Conservation (phyloP, 1,284 basidiomycete genomes). For the Heterobasidion occidentale region DNA sequence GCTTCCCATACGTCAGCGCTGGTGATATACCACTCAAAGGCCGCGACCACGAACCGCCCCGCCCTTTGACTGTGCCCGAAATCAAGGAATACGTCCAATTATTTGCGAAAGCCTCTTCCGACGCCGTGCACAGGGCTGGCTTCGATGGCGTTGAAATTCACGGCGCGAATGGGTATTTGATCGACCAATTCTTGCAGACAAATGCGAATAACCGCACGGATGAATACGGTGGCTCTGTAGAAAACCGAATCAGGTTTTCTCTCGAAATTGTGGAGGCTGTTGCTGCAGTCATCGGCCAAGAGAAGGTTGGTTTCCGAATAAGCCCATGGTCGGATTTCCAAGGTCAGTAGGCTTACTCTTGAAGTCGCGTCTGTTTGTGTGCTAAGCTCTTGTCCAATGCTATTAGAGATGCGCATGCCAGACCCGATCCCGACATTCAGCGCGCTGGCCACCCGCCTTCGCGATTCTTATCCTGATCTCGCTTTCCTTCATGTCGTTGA, state of each 20-base stretch:
- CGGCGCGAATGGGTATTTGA: constrained; percentile 32
- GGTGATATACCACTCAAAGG: constrained; percentile 35
- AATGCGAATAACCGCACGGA: constrained; percentile 47
- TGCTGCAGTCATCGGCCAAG: constrained; percentile 16
- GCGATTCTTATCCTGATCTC: neutral
- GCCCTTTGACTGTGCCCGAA: constrained; percentile 17
- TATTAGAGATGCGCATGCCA: constrained; percentile 13
- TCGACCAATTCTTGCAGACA: constrained; percentile 32
- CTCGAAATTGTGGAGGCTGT: constrained; percentile 33
- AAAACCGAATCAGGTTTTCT: constrained; percentile 44
- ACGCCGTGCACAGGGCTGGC: constrained; percentile 19
- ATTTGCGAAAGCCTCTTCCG: constrained; percentile 16
- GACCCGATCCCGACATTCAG: constrained; percentile 5
- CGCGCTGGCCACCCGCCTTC: neutral
- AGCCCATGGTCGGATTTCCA: constrained; percentile 30
- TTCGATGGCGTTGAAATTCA: constrained; percentile 32
- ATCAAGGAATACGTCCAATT: constrained; percentile 18
- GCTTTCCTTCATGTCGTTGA: constrained; percentile 19
- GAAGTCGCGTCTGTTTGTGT: neutral
- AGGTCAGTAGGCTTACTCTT: constrained; percentile 6
- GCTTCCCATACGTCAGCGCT: constrained; percentile 29
- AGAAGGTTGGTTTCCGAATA: constrained; percentile 31
- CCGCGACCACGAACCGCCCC: constrained; percentile 16
- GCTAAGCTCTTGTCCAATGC: no score
- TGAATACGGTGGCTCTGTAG: constrained; percentile 48